A percentile compares a stretch with the other conserved stretches of the same genome.
Evolutionary conservation across 805 yeast genomes (phyloP).

Genomic region (Candida piceae): DNA sequence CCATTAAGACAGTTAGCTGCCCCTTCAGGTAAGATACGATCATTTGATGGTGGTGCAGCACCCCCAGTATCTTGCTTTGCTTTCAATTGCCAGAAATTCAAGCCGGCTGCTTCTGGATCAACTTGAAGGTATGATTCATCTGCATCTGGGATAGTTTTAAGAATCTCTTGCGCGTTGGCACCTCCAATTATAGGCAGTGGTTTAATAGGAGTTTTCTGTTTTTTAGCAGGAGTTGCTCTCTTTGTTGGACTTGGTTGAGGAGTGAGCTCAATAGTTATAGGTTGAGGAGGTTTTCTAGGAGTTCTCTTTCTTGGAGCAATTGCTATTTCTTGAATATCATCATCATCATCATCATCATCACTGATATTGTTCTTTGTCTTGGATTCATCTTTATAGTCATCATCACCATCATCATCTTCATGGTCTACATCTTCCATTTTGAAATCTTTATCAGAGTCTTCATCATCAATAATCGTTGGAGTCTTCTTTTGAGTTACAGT

Average conservation of each 20-base stretch:
- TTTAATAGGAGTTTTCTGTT: neutral
- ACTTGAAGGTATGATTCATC: slow-evolving; percentile 36
- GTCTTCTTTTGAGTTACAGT: neutral
- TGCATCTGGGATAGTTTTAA: slow-evolving; percentile 70
- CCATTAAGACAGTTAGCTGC: slow-evolving; percentile 84
- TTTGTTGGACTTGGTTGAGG: neutral
- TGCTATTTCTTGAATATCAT: no score
- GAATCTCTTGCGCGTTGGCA: slow-evolving; percentile 46
- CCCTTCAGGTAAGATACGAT: slow-evolving; percentile 68
- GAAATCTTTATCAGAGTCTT: no score
- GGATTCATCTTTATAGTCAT: neutral
- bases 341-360: no score
- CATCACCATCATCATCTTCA: neutral
- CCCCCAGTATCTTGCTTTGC: slow-evolving; percentile 33
- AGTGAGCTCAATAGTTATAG: neutral
- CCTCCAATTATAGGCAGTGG: slow-evolving; percentile 10
- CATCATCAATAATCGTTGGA: neutral
- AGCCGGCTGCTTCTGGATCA: slow-evolving; percentile 44
- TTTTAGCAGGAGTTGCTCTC: slow-evolving; percentile 1
- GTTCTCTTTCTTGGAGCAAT: slow-evolving; percentile 1
- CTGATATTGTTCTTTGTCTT: no score
- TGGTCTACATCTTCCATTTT: no score
- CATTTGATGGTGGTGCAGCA: slow-evolving; percentile 30
- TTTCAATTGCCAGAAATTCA: slow-evolving; percentile 51
- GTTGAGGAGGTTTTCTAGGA: slow-evolving; percentile 1